Evolutionary conservation across 768 basidiomycete genomes (phyloP), one percentile per base, ranked within the genome.

Genomic region (Albatrellus ellisii): DNA sequence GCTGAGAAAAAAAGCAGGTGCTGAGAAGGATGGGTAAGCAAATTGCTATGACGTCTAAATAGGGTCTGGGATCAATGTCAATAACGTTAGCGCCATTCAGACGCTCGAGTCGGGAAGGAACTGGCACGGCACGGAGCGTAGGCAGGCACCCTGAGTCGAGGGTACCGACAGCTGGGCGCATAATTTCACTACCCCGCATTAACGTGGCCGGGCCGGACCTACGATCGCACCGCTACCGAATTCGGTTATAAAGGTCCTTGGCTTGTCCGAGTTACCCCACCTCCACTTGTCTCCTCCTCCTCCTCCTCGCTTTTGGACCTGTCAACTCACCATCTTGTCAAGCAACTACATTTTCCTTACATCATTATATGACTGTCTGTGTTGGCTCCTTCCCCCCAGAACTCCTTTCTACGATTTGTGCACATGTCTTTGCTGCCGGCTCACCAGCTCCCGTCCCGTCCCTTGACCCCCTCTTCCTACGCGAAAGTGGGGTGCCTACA

Each of bases 381-480:
- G 40, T 41, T 14, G 33, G 25, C 29, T 7, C 15, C n/a, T 85
- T 71, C 56, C 86, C 85, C 6, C 66, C 77, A 6, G 86, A 89
- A 53, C 59, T 90, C 12, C 69, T 85, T 42, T 73, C 73, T 44
- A 62, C 75, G 24, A 78, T 91, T 46, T 88, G 83, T 50, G 73
- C 78, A 0, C 69, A 81, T 42, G 64, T 90, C 26, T 86, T 77
- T 53, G 68, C 72, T 5, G 63, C 77, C 22, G 74, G 77, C 46
- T 59, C 79, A 4, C 75, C 76, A 8, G 66, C 78, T 6, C 51
- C 63, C 15, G 42, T 53, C 3, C 64, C 72, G 6, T 80, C 83
- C 26, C 70, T 90, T 49, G 85, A 89, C 56, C 84, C 87, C 22
- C 67, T 80, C 39, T 49, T 60, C 78, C 25, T 53, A 60, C 41